Percentiles rank a stretch among this genome's conserved stretches.
phyloP scores from a whole-genome alignment of 1,284 basidiomycete genomes.

The Entoloma clypeatum region DNA sequence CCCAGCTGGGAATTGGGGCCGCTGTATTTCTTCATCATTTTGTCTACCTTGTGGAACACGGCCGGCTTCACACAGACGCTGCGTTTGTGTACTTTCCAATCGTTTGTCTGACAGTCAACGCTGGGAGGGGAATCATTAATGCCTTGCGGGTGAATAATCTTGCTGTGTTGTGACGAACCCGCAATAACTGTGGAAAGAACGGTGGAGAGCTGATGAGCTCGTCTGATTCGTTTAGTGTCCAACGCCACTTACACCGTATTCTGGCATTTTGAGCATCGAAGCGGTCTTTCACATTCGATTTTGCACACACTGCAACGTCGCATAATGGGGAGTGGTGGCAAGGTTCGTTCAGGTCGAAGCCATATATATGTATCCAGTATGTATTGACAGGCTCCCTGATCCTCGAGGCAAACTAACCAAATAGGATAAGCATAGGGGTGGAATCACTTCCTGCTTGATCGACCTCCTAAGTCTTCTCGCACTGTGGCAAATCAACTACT shows the following conservation, averaged over 20 bases:
- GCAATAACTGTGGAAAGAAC: background rate
- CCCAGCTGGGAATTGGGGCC: background rate
- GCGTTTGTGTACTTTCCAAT: conserved; percentile 20
- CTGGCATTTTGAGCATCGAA: conserved; percentile 19
- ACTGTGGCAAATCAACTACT: too few species aligned
- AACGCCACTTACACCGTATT: conserved; percentile 18
- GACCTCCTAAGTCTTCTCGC: too few species aligned
- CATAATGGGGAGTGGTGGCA: too few species aligned
- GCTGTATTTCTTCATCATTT: conserved; percentile 16
- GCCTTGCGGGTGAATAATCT: conserved; percentile 6
- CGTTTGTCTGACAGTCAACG: conserved; percentile 15
- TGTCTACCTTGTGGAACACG: conserved; percentile 15
- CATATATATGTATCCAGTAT: too few species aligned
- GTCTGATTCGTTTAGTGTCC: conserved; percentile 9
- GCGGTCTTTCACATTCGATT: conserved; percentile 12
- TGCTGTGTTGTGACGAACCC: background rate
- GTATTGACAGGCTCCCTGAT: too few species aligned
- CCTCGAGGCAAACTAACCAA: too few species aligned
- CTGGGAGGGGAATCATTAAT: conserved; percentile 4
- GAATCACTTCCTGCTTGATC: too few species aligned
- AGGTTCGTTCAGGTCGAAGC: too few species aligned
- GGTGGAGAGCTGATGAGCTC: too few species aligned
- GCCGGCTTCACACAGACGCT: conserved; percentile 19
- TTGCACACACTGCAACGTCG: conserved; percentile 17
- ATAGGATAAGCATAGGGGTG: too few species aligned